Evolutionary conservation across 164 flowering plant genomes (phyloP), one percentile per base, ranked within the genome.

Genomic region (Cinnamomum chago): DNA sequence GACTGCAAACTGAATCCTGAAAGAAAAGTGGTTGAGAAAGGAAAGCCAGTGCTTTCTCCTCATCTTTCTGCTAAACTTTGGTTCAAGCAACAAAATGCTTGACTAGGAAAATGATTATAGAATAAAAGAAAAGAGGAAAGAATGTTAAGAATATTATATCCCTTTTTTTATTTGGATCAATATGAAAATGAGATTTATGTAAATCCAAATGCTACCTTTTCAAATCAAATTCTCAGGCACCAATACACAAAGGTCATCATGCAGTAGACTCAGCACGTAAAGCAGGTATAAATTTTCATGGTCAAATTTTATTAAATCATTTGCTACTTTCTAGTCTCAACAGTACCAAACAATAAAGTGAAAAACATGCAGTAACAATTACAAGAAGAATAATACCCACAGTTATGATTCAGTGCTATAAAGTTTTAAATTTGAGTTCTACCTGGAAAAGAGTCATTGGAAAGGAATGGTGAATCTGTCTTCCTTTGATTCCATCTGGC

Each of bases 371-470:
- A 40, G 47, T 40, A 40, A 30, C 35, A 58, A 58, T 58, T 58
- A 58, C 62, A 58, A 58, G 25, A 58, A 58, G 25, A 62, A 62
- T 13, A 62, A 64, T n/a, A 2, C 1, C 47, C 47, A 40, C 47
- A 40, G 47, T 40, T 40, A 68, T 13, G 2, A 18, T 22, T 18
- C 40, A 20, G 40, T 40, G 52, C 4, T 40, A 20, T n/a, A 67
- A 55, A 68, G 25, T 68, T 10, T n/a, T 15, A 51, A 70, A 50
- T 15, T 70, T 20, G 23, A 70, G 30, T 24, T 52, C 15, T 13
- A 94, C 98, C 98, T 87, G 96, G 74, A 95, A 89, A 80, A 95
- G 93, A 68, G 96, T 92, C 92, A 95, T 85, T 27, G 98, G 98
- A 75, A 94, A 94, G 6, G 93, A 80, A 78, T 93, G 98, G 82